Percentiles rank a stretch among this genome's conserved stretches.
Conservation (phyloP, 768 basidiomycete genomes). For the Rhodotorula taiwanensis region DNA sequence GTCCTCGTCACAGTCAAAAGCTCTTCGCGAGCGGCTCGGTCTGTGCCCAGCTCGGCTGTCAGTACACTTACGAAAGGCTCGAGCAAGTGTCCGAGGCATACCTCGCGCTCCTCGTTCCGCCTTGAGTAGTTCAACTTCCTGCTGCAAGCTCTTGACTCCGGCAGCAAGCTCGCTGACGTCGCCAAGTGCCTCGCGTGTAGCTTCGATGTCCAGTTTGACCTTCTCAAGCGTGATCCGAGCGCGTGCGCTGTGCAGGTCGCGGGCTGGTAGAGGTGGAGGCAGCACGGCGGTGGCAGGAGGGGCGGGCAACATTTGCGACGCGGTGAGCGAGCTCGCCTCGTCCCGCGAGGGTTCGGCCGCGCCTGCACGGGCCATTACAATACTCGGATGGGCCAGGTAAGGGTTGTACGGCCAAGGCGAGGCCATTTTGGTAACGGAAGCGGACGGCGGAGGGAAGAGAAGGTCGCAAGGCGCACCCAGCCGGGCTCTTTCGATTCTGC, state of each 20-base stretch:
- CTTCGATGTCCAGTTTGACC: slow-evolving; percentile 16
- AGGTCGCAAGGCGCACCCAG: no score
- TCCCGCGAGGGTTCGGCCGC: no score
- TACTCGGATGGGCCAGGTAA: no score
- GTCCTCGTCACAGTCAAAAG: background rate
- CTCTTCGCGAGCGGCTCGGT: background rate
- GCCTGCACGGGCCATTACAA: no score
- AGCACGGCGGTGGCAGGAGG: background rate
- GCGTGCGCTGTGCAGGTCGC: slow-evolving; percentile 4
- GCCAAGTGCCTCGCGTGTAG: background rate
- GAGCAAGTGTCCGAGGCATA: no score
- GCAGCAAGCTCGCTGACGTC: slow-evolving; percentile 4
- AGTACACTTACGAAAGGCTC: no score
- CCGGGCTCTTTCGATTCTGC: no score
- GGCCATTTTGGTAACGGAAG: no score
- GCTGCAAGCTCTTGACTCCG: background rate
- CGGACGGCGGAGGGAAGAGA: no score
- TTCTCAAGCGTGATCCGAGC: slow-evolving; percentile 2
- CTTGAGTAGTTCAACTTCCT: background rate
- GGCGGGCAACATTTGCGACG: background rate
- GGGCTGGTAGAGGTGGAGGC: slow-evolving; percentile 7
- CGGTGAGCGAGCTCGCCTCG: no score
- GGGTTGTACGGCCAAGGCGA: no score
- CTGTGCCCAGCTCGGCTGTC: background rate
- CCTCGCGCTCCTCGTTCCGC: background rate